Base-by-base conservation (phyloP, 202 grass and related monocot genomes). In the Zizania palustris region DNA sequence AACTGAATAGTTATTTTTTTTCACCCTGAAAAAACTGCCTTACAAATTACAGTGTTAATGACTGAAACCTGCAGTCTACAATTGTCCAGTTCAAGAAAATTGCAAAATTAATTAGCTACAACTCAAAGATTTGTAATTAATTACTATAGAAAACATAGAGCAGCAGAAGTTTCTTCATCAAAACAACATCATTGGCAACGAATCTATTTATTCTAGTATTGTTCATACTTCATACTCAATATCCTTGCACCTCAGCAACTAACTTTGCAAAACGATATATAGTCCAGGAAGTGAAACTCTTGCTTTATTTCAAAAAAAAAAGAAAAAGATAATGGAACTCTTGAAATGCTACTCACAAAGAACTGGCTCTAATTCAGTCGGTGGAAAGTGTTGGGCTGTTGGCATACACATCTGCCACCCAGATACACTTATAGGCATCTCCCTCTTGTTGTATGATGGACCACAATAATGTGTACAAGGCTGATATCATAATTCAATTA, bases 31-130 rank as follows among this genome's bases (percentile, higher is more conserved):
- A 48, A 60, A 43, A 77, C 63, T 41, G 3, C 11, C 10, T 59
- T 55, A 22, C 9, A 20, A 74, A n/a, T n/a, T n/a, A n/a, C n/a
- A n/a, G n/a, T 62, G 60, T 22, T 28, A 73, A 78, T 37, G 9
- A 53, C 60, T 54, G 65, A 73, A 78, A 83, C 37, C 0, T 21
- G 10, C 28, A 83, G 42, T 45, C 7, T 45, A 55, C 37, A 33
- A 63, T 63, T 40, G 7, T 45, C 62, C 28, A 40, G 38, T 70
- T 49, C 39, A 74, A 28, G 38, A 7, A 9, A 15, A 60, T 61
- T 37, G 62, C 43, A 54, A 1, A 73, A 69, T 7, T 7, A 40
- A 79, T 72, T 78, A 16, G 18, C 9, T 57, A 72, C 16, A 18
- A 61, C 61, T 34, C 20, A 18, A 49, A 9, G 1, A 35, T 21